Evolutionary conservation across 352 stramenopile genomes (phyloP), one percentile per base, ranked within the genome.

Genomic region (Achlya hypogyna): DNA sequence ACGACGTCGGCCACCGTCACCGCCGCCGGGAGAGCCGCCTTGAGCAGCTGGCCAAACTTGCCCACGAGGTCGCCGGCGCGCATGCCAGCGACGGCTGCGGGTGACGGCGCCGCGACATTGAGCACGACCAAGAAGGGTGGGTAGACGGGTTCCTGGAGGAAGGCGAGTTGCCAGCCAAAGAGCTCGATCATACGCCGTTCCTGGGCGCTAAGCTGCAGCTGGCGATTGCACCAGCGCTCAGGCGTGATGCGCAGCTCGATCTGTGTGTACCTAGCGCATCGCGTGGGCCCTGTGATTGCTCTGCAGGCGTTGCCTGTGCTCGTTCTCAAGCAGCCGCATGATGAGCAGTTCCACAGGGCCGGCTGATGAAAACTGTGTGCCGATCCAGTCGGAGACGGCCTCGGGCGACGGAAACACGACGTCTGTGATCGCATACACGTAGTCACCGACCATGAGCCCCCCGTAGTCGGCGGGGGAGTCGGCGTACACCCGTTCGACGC

Each of bases 331-430:
- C n/a, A 34, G 59, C 22, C 60, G 60, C 51, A 35, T 51, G 14
- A 67, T 35, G 8, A 59, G 47, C 12, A 67, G n/a, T 51, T 45
- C 45, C 8, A 67, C 28, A 16, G 42, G 5, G 32, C 12, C 18
- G 20, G 40, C 14, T 4, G 38, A 22, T 8, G 60, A 67, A 27
- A 58, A 67, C 42, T 58, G 23, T 22, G 16, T 18, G 1, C 60
- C 60, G 28, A 67, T 67, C 60, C 60, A 67, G 43, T 67, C 60
- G 20, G 60, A 67, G 9, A 67, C 42, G 18, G n/a, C 51, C 5
- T 67, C 60, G 32, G 51, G 60, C 14, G 60, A 58, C 22, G 60
- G 60, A 58, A 59, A 59, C 23, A 18, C 16, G 18, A 67, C 22
- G 23, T 67, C 60, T 5, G 40, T 52, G 2, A 67, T 58, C 45